Percentiles rank a stretch among this genome's conserved stretches.
phyloP scores from a whole-genome alignment of 1,284 basidiomycete genomes.

The Malassezia nana region DNA sequence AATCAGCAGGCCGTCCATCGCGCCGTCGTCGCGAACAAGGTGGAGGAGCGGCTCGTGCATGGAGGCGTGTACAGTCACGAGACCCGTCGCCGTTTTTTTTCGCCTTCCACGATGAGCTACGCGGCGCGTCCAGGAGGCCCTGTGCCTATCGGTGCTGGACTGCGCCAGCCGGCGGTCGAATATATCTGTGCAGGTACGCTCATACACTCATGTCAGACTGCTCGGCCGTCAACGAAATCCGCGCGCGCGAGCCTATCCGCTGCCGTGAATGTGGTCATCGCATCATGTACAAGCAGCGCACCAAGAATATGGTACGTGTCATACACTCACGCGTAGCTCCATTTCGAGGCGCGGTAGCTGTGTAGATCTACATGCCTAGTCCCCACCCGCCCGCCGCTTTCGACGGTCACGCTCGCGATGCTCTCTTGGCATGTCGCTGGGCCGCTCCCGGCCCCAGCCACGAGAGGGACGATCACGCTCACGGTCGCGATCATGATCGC shows the following conservation, averaged over 20 bases:
- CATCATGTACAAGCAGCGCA: conserved; percentile 98
- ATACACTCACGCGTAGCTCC: conserved; percentile 14
- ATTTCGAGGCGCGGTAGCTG: conserved; percentile 24
- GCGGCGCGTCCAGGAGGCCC: conserved; percentile 18
- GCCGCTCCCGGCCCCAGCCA: conserved; percentile 7
- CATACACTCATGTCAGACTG: conserved; percentile 59
- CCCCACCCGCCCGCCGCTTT: conserved; percentile 15
- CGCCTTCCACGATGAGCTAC: conserved; percentile 17
- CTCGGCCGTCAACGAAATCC: conserved; percentile 83
- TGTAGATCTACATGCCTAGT: not conserved
- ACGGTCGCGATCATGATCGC: no score
- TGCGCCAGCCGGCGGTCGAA: conserved; percentile 49
- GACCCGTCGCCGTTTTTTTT: conserved; percentile 1
- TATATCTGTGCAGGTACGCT: conserved; percentile 80
- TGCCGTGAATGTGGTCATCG: conserved; percentile 95
- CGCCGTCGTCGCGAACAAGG: not conserved
- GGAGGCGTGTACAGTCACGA: conserved; percentile 16
- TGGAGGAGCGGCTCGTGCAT: not conserved
- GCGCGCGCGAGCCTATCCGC: conserved; percentile 83
- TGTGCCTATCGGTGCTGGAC: conserved; percentile 19
- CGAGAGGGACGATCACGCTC: not conserved
- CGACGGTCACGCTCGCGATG: conserved; percentile 17
- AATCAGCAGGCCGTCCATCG: conserved; percentile 76
- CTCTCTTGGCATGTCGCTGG: not conserved
- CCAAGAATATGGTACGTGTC: conserved; percentile 70